These are phyloP conservation scores for Lathyrus sativus DNA, from an alignment of 306 rosid genomes.

Conservation along the genomic window DNA sequence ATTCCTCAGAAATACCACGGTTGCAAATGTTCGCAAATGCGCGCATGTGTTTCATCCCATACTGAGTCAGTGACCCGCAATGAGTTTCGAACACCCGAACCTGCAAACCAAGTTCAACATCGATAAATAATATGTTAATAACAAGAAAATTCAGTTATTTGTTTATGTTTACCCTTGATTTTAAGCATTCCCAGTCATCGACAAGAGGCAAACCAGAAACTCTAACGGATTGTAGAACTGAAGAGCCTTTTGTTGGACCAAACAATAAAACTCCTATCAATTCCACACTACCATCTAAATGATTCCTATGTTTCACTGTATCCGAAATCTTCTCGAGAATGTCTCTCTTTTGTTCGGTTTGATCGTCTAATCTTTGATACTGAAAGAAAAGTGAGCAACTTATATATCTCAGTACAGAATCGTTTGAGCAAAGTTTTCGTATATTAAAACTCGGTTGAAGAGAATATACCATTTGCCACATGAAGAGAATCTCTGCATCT, in stretches of 20 bases:
- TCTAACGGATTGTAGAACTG: constrained; percentile 52
- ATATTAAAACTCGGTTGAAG: background rate
- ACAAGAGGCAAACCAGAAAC: constrained; percentile 65
- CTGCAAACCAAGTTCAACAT: constrained; percentile 38
- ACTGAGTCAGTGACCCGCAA: constrained; percentile 85
- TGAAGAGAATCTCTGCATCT: constrained; percentile 79
- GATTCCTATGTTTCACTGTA: constrained; percentile 65
- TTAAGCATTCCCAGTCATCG: constrained; percentile 82
- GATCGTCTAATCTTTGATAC: constrained; percentile 58
- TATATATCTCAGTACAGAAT: background rate
- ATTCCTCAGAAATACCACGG: constrained; percentile 43
- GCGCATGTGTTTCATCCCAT: constrained; percentile 94
- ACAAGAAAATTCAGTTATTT: background rate
- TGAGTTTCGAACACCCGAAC: constrained; percentile 71
- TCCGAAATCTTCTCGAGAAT: constrained; percentile 58
- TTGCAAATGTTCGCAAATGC: constrained; percentile 88
- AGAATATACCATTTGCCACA: constrained; percentile 79
- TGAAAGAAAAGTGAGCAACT: constrained; percentile 28
- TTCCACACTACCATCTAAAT: constrained; percentile 65
- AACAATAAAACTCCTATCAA: constrained; percentile 64
- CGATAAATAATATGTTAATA: background rate
- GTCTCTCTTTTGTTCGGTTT: constrained; percentile 45
- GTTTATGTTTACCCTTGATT: constrained; percentile 56
- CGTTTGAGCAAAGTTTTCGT: background rate
- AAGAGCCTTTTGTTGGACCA: constrained; percentile 60